phyloP scores from a whole-genome alignment of 495 filamentous ascomycete genomes.

The Penicillium samsonianum region DNA sequence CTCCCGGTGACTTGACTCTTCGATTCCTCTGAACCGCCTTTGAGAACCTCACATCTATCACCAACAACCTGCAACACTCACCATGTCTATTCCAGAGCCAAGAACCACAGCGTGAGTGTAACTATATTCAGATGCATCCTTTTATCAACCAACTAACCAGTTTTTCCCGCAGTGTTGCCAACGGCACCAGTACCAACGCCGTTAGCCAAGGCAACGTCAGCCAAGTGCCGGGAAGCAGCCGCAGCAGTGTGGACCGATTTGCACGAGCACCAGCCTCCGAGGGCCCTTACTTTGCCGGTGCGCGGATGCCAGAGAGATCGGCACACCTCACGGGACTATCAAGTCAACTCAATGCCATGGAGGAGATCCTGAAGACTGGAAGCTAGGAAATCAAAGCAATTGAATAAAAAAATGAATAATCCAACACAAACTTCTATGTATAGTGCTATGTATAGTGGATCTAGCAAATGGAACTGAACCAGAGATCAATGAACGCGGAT shows the following conservation, averaged over 20 bases:
- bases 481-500: conserved; percentile 2
- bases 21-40: neutral
- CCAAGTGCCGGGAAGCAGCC: conserved; percentile 31
- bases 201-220: conserved; percentile 37
- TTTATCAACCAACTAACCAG: conserved; percentile 11
- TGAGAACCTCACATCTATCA: neutral
- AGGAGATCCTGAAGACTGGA: conserved; percentile 35
- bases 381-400: conserved; percentile 17
- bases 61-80: conserved; percentile 1
- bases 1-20: neutral
- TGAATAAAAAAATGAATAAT: conserved; percentile 15
- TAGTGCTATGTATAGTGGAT: conserved; percentile 36
- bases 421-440: conserved; percentile 23
- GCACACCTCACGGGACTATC: conserved; percentile 36
- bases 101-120: conserved; percentile 18
- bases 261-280: conserved; percentile 37
- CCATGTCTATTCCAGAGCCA: conserved; percentile 26
- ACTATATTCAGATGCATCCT: no score
- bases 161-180: conserved; percentile 10
- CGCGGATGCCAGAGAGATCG: conserved; percentile 37
- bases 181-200: conserved; percentile 25
- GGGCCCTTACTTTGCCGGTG: conserved; percentile 41
- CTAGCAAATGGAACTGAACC: conserved; percentile 6
- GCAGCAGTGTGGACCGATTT: conserved; percentile 35
- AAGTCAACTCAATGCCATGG: conserved; percentile 38